Evolutionary conservation across 345 rosid genomes (phyloP), one percentile per base, ranked within the genome.

Genomic region (Viola odorata): DNA sequence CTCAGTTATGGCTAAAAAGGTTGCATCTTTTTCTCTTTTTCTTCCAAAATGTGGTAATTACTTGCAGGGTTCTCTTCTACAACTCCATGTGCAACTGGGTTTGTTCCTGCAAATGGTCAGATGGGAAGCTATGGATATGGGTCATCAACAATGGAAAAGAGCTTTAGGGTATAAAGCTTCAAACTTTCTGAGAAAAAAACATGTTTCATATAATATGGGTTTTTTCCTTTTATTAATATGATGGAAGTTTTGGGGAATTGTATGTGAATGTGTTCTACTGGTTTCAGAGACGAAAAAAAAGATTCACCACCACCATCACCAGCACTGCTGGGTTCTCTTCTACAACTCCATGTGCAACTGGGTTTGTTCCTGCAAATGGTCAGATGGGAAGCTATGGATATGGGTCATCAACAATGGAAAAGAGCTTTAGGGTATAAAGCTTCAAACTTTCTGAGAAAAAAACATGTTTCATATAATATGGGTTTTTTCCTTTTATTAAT

Each of bases 401-500:
- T 68, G 96, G 84, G 60, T 75, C 95, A 60, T 76, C 75, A 53
- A 71, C 77, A 66, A 81, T 82, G 85, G 91, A 87, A 60, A 84
- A 80, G 73, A 77, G 71, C 49, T 82, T 79, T 67, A 74, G 83
- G 82, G 90, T 87, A 77, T 68, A 80, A 55, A 13, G 40, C 39
- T 38, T 58, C 74, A 40, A 57, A 13, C 40, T n/a, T 7, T 42
- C 7, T 42, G 45, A 42, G 11, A 11, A 37, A n/a, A n/a, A 6
- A 23, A 58, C 53, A 53, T 37, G 57, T 58, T 45, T 5, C 39
- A 8, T 9, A 60, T 32, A n/a, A n/a, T n/a, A 38, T 37, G 39
- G n/a, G n/a, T 13, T 9, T 23, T 5, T n/a, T n/a, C n/a, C n/a
- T n/a, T n/a, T n/a, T n/a, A n/a, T n/a, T 60, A 11, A 36, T 9